Base-by-base conservation (phyloP, 306 rosid species). In the Begonia fuchsioides region DNA sequence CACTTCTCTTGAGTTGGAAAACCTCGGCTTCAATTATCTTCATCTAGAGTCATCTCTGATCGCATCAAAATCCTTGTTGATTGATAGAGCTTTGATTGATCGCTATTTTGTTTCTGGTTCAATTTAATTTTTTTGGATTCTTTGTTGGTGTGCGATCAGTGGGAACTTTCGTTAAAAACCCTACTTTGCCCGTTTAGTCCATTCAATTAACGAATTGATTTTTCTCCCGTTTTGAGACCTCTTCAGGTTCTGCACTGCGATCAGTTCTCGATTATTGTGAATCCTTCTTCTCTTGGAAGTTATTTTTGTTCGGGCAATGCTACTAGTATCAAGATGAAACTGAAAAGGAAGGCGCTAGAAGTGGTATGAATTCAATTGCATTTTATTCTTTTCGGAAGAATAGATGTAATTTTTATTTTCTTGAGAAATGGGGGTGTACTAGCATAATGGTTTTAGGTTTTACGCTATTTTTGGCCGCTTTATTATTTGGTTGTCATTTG, bases 291-390 rank as follows among this genome's bases (percentile, higher is more conserved):
- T 53, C 53, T 49, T 57, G 44, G 10, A 10, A 56, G 41, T 60
- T 62, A 9, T 49, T 12, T 55, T 17, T 43, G 48, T 77, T 72
- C 57, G 61, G 69, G 77, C 73, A 75, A 90, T 90, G 98, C 85
- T 81, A 61, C 77, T 45, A 54, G 70, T 81, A 60, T 60, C 87
- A 17, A 63, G 43, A 90, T 90, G 98, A 90, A 90, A 86, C 69
- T 90, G 44, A 85, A 79, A 60, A 79, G 87, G 75, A 77, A 94
- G 70, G 87, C 95, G 68, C 82, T 85, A 17, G 95, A 85, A 90
- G 98, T 90, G 98, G 98, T 90, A 62, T 40, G 43, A 32, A 39
- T 60, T 40, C 39, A 20, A 12, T 56, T 45, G 38, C 44, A 17
- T 47, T 8, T n/a, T 41, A 26, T 26, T 26, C 35, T 26, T 4